Evolutionary conservation across 768 basidiomycete genomes (phyloP).

Genomic region (Amylocystis lapponica): DNA sequence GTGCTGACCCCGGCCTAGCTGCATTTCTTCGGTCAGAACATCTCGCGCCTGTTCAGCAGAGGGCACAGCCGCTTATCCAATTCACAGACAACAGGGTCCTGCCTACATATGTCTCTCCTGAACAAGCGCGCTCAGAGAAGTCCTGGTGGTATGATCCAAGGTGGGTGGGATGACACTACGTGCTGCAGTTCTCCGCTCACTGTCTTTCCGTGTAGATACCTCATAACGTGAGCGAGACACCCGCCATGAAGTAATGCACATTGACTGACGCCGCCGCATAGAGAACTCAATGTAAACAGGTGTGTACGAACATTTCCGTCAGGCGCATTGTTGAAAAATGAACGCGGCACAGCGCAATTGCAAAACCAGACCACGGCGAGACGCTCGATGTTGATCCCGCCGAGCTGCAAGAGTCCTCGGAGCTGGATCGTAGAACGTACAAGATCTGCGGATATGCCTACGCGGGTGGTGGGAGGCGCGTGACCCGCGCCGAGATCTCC

Average conservation of each 20-base stretch:
- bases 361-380: conserved; percentile 51
- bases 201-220: too few species aligned
- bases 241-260: conserved; percentile 8
- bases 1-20: too few species aligned
- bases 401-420: conserved; percentile 2
- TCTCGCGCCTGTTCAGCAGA: background rate
- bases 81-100: conserved; percentile 51
- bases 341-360: too few species aligned
- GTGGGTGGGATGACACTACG: conserved; percentile 18
- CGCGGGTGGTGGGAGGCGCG: conserved; percentile 51
- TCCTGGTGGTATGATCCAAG: conserved; percentile 53
- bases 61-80: conserved; percentile 14
- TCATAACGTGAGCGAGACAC: conserved; percentile 26
- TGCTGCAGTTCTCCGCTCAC: too few species aligned
- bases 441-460: conserved; percentile 54
- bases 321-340: conserved; percentile 14
- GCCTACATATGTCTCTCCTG: conserved; percentile 46
- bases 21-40: conserved; percentile 30
- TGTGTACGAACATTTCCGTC: too few species aligned
- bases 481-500: conserved; percentile 54
- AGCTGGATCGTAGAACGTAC: too few species aligned
- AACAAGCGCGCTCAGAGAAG: conserved; percentile 44
- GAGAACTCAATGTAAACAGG: conserved; percentile 52
- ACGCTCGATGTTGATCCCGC: conserved; percentile 19
- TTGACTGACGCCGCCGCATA: conserved; percentile 33